A percentile compares a stretch with the other conserved stretches of the same genome.
Conservation (phyloP, 306 rosid genomes). For the Acacia confusa region DNA sequence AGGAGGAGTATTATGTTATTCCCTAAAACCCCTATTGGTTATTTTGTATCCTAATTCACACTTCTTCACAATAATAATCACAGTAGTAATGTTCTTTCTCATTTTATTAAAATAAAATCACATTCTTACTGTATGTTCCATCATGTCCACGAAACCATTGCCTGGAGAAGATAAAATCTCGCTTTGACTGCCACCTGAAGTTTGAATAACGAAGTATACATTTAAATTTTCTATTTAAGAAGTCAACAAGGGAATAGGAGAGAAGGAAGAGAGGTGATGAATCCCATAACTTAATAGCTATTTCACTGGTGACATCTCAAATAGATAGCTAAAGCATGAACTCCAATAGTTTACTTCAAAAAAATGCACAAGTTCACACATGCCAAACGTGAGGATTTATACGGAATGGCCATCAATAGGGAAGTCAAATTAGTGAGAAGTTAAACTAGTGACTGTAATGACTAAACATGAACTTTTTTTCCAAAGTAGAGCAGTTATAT, state of each 20-base stretch:
- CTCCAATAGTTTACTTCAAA: neutral
- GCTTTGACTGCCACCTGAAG: constrained; percentile 85
- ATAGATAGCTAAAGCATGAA: constrained; percentile 13
- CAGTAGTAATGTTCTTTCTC: neutral
- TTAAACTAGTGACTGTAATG: neutral
- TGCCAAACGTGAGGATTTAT: constrained; percentile 19
- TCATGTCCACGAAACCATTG: constrained; percentile 95
- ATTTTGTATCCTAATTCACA: neutral
- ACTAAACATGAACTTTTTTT: neutral
- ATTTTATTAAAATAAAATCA: neutral
- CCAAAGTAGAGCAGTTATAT: neutral
- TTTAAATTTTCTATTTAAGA: constrained; percentile 2
- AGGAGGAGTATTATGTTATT: neutral
- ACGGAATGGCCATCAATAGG: constrained; percentile 16
- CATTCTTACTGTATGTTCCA: constrained; percentile 86
- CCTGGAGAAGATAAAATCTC: constrained; percentile 90
- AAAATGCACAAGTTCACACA: neutral
- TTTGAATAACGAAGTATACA: constrained; percentile 23
- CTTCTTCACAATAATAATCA: neutral
- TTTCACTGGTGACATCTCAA: constrained; percentile 26
- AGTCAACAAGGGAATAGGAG: constrained; percentile 5
- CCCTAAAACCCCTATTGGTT: neutral
- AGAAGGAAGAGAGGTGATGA: constrained; percentile 19
- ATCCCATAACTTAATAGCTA: neutral
- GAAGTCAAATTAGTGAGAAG: constrained; percentile 29